Evolutionary conservation across 495 filamentous ascomycete species (phyloP).

Genomic region (Trichoderma parareesei): DNA sequence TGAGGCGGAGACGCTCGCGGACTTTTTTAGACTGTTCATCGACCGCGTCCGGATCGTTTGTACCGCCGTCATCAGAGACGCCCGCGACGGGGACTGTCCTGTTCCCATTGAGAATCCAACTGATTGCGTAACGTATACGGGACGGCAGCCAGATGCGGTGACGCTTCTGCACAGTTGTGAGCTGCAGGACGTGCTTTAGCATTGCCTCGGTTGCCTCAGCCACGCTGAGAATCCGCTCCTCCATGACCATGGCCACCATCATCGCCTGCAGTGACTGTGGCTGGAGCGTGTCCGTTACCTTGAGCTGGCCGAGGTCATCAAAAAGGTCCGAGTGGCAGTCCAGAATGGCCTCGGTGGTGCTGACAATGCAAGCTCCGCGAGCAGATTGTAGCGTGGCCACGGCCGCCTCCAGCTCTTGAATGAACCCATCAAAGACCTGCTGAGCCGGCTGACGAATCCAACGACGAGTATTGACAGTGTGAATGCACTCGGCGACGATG

Average conservation of each 20-base stretch:
- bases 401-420: neutral
- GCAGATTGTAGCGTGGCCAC: neutral
- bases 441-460: constrained; percentile 8
- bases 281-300: neutral
- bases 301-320: constrained; percentile 6
- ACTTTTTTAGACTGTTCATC: constrained; percentile 8
- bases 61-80: neutral
- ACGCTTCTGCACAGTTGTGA: neutral
- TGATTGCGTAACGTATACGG: neutral
- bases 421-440: neutral
- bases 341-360: constrained; percentile 1
- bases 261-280: neutral
- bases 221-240: constrained; percentile 1
- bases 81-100: neutral
- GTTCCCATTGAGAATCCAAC: neutral
- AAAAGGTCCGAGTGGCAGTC: constrained; percentile 5
- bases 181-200: constrained; percentile 1
- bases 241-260: constrained; percentile 3
- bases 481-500: neutral
- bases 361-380: neutral
- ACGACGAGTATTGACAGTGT: constrained; percentile 4
- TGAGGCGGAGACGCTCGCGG: constrained; percentile 2
- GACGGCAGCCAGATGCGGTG: constrained; percentile 10
- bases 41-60: neutral
- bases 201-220: neutral